These are phyloP conservation scores for Dioscorea alata DNA, from an alignment of 106 monocot species.

Conservation along the genomic window DNA sequence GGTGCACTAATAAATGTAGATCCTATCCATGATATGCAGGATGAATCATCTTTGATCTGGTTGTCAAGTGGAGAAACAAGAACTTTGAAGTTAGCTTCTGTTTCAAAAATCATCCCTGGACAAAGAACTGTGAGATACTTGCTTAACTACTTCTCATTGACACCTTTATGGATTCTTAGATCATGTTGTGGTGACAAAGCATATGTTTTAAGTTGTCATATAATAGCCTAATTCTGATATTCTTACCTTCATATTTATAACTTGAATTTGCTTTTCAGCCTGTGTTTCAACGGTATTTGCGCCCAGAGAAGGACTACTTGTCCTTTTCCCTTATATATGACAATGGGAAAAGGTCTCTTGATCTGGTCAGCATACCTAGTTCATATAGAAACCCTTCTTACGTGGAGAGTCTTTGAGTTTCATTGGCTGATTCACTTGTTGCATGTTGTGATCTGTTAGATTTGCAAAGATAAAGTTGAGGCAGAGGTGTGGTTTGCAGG, in stretches of 20 bases:
- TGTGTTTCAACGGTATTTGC: constrained; percentile 73
- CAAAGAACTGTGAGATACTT: constrained; percentile 86
- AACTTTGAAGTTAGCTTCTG: constrained; percentile 70
- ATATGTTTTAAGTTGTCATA: too few species aligned
- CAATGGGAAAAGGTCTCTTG: constrained; percentile 72
- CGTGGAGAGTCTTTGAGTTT: too few species aligned
- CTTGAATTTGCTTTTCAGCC: constrained; percentile 35
- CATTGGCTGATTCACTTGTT: neutral
- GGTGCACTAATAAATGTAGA: too few species aligned
- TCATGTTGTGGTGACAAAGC: too few species aligned
- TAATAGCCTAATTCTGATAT: too few species aligned
- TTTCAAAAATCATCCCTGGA: constrained; percentile 74
- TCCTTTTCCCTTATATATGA: constrained; percentile 86
- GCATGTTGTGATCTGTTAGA: constrained; percentile 30
- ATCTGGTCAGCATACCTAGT: constrained; percentile 49
- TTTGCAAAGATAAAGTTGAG: constrained; percentile 91
- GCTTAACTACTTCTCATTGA: neutral
- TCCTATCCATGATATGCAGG: constrained; percentile 24
- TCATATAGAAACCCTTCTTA: neutral
- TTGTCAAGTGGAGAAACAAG: constrained; percentile 59
- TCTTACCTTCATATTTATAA: too few species aligned
- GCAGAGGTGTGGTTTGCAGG: constrained; percentile 79
- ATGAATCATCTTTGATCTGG: constrained; percentile 83
- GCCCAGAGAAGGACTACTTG: constrained; percentile 69
- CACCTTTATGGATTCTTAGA: too few species aligned